phyloP scores from a whole-genome alignment of 257 asterid genomes.

The Fraxinus pennsylvanica region DNA sequence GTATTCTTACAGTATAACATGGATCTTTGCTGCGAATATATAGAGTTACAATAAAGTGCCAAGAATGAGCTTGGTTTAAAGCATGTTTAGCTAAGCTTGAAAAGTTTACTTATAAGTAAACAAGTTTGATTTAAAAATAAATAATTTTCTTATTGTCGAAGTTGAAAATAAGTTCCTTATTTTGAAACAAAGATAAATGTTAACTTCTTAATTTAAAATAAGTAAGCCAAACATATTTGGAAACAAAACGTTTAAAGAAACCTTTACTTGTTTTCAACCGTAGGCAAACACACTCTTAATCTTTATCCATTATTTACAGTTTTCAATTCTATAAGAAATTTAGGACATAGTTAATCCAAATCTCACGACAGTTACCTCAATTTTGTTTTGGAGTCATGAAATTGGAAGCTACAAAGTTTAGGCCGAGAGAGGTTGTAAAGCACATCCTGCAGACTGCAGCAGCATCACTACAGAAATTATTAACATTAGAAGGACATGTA shows the following conservation, averaged over 20 bases:
- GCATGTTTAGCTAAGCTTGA: background rate
- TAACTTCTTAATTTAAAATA: no score
- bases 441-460: constrained; percentile 93
- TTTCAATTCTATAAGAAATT: no score
- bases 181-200: no score
- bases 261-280: no score
- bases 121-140: no score
- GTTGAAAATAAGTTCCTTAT: background rate
- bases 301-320: no score
- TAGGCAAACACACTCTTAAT: no score
- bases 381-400: constrained; percentile 70
- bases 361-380: background rate
- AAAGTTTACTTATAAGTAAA: background rate
- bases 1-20: background rate
- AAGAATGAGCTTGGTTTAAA: background rate
- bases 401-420: constrained; percentile 83
- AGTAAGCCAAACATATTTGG: no score
- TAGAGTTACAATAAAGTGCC: background rate
- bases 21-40: background rate
- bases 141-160: no score
- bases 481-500: constrained; percentile 75
- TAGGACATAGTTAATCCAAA: background rate
- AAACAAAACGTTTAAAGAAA: no score
- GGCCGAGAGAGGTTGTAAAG: constrained; percentile 89
- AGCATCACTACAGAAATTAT: constrained; percentile 75